Evolutionary conservation across 129 eudicot genomes (phyloP).

Genomic region (Artemisia annua): DNA sequence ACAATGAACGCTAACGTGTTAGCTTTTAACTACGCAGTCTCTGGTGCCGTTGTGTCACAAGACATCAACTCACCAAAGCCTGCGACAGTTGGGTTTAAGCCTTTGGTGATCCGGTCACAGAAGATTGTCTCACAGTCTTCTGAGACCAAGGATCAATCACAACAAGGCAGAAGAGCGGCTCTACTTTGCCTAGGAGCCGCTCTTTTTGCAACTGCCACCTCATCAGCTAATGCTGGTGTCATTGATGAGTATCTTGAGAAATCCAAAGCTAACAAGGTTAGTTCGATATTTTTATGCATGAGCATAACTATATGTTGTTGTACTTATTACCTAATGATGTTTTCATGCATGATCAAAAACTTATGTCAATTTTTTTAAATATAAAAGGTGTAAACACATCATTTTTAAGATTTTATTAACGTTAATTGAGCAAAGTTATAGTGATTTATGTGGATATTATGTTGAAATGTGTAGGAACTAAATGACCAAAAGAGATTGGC

Average conservation of each 20-base stretch:
- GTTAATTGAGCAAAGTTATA: neutral
- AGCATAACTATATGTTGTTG: too few relatives aligned
- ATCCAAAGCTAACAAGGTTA: constrained; percentile 93
- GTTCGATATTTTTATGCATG: neutral
- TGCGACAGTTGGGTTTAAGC: constrained; percentile 36
- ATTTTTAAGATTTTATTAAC: too few relatives aligned
- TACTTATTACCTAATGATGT: too few relatives aligned
- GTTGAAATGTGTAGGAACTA: constrained; percentile 51
- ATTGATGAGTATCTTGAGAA: constrained; percentile 83
- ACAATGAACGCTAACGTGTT: constrained; percentile 78
- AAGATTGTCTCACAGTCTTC: constrained; percentile 44
- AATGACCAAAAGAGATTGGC: constrained; percentile 97
- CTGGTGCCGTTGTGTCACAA: constrained; percentile 46
- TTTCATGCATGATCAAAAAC: too few relatives aligned
- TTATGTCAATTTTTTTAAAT: too few relatives aligned
- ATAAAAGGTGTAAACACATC: too few relatives aligned
- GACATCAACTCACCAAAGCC: constrained; percentile 52
- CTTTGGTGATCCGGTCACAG: constrained; percentile 50
- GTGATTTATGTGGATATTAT: neutral
- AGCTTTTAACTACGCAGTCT: constrained; percentile 75
- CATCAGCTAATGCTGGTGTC: constrained; percentile 79
- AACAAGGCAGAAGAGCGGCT: constrained; percentile 79
- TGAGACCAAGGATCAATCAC: constrained; percentile 16
- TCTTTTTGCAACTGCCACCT: constrained; percentile 57
- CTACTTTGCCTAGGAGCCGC: constrained; percentile 76